Evolutionary conservation across 2,329 filamentous ascomycete genomes (phyloP), one percentile per base, ranked within the genome.

Genomic region (Elsinoe fawcettii): DNA sequence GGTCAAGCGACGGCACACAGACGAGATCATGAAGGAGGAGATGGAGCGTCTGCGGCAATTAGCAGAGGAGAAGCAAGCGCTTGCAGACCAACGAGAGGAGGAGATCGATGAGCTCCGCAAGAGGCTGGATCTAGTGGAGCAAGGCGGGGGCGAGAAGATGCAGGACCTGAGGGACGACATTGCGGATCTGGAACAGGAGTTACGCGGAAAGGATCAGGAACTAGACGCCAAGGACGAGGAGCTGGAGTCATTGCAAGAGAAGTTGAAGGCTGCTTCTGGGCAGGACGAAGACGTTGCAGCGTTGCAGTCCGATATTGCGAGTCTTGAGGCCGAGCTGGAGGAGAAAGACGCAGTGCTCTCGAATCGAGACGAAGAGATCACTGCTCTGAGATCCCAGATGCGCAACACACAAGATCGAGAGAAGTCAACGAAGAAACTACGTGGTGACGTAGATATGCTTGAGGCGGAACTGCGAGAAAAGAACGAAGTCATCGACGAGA

Each of bases 1-100:
- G 66, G 80, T 89, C 56, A 90, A 89, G 71, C 82, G 82, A 65
- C 87, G 86, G 65, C 84, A 90, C 61, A 65, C 65, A 2, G 85
- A 90, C 65, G 84, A 90, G 62, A 82, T 78, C 59, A 80, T 89
- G 63, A 83, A 82, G 53, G 77, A 81, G 60, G 82, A 86, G 65
- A 74, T 85, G 66, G 74, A 77, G 12, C 70, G 74, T 56, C 64
- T 79, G 55, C 70, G 72, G 55, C 69, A 67, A 51, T 60, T 75
- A 56, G 73, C 74, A 6, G 74, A 77, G 14, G 71, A 76, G 57
- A 73, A 72, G 30, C 67, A 69, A 58, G 63, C 63, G 44, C 61
- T 70, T 39, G 69, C 69, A 2, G 66, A 72, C 25, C 67, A 72
- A 32, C 73, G 75, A 25, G 72, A 75, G 46, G 67, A 70, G 25